These are phyloP conservation scores for Aspergillus ochraceoroseus DNA, from an alignment of 2,329 filamentous ascomycete genomes.

Conservation along the genomic window DNA sequence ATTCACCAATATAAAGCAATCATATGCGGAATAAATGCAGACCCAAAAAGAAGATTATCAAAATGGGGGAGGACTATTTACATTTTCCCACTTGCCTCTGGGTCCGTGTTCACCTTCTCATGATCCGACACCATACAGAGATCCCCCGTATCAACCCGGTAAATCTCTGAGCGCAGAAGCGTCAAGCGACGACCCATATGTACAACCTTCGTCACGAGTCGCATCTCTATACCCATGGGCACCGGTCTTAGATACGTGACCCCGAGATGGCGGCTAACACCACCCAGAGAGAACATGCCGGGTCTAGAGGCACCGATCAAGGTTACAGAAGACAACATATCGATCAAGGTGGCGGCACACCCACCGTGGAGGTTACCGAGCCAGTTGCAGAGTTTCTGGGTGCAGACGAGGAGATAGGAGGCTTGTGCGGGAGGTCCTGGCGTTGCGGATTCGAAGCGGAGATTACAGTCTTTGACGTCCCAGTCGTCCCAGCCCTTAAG, in stretches of 20 bases:
- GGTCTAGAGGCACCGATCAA: slow-evolving; percentile 54
- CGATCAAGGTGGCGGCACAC: slow-evolving; percentile 62
- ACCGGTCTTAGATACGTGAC: slow-evolving; percentile 64
- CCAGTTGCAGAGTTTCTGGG: slow-evolving; percentile 82
- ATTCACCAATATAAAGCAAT: too few species aligned
- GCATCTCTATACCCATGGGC: slow-evolving; percentile 48
- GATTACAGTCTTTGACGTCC: slow-evolving; percentile 26
- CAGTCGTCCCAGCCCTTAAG: slow-evolving; percentile 32
- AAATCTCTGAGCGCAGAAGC: slow-evolving; percentile 53
- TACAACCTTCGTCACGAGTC: slow-evolving; percentile 55
- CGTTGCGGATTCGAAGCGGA: slow-evolving; percentile 39
- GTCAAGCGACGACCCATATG: slow-evolving; percentile 54
- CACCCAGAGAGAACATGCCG: slow-evolving; percentile 58
- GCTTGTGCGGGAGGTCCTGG: slow-evolving; percentile 32
- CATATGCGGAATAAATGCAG: too few species aligned
- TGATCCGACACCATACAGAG: slow-evolving; percentile 59
- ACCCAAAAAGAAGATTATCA: neutral
- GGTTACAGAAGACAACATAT: slow-evolving; percentile 58
- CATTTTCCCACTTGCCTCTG: slow-evolving; percentile 27
- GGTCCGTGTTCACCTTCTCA: slow-evolving; percentile 60
- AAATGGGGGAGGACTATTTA: slow-evolving; percentile 10
- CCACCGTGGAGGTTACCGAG: slow-evolving; percentile 92
- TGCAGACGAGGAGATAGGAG: slow-evolving; percentile 54
- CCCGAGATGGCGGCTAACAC: slow-evolving; percentile 62
- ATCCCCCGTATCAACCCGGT: slow-evolving; percentile 49